phyloP scores from a whole-genome alignment of 495 filamentous ascomycete genomes.

The Aspergillus asperescens region DNA sequence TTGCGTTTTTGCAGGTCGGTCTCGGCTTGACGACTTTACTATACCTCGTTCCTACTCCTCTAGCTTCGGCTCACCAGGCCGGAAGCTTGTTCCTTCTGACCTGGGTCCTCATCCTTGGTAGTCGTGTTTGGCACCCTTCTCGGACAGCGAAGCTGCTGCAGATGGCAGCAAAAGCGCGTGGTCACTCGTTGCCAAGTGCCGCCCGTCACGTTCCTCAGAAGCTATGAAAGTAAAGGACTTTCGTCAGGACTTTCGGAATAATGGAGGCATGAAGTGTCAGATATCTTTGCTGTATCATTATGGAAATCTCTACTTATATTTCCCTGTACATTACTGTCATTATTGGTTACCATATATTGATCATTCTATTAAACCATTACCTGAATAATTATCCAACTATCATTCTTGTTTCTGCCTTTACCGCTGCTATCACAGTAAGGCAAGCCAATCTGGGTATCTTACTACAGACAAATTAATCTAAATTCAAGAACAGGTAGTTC shows the following conservation, averaged over 20 bases:
- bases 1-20: conserved; percentile 73
- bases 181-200: conserved; percentile 24
- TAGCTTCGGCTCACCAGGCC: conserved; percentile 91
- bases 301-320: conserved; percentile 19
- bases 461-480: no score
- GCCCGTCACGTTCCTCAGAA: conserved; percentile 28
- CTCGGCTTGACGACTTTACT: conserved; percentile 87
- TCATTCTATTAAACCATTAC: neutral
- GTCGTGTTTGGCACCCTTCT: conserved; percentile 51
- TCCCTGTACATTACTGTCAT: conserved; percentile 16
- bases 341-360: neutral
- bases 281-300: neutral
- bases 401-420: neutral
- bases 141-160: conserved; percentile 46
- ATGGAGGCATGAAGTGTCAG: neutral
- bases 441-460: no score
- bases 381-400: neutral
- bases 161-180: conserved; percentile 37
- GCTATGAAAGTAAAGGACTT: conserved; percentile 17
- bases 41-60: conserved; percentile 82
- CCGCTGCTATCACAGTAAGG: neutral
- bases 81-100: conserved; percentile 82
- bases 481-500: no score
- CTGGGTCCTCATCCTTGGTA: conserved; percentile 70
- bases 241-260: neutral